Evolutionary conservation across 1,284 basidiomycete genomes (phyloP).

Genomic region (Tilletia indica): DNA sequence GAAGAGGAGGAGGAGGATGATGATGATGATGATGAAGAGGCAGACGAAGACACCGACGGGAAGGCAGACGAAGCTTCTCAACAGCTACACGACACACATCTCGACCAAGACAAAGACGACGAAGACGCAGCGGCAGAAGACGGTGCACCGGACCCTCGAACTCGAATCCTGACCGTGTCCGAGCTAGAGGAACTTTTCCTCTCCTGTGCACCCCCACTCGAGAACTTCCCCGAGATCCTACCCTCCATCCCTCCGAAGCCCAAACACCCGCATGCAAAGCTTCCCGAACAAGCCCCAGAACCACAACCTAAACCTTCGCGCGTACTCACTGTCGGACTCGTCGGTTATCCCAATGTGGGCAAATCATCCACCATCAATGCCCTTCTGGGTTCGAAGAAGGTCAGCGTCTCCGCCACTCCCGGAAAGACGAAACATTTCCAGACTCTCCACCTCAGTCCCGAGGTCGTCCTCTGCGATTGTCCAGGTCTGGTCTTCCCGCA

Average conservation of each 20-base stretch:
- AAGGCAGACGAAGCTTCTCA: constrained; percentile 28
- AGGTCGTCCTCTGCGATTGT: constrained; percentile 93
- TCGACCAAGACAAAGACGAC: constrained; percentile 29
- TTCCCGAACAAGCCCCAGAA: neutral
- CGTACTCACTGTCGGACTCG: constrained; percentile 66
- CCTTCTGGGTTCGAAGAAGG: constrained; percentile 53
- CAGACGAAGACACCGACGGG: constrained; percentile 30
- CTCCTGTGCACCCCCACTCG: constrained; percentile 72
- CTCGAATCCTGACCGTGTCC: constrained; percentile 77
- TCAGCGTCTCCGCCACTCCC: constrained; percentile 53
- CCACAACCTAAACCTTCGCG: neutral
- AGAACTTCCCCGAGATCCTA: constrained; percentile 57
- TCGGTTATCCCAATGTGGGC: constrained; percentile 66
- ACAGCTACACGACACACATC: constrained; percentile 27
- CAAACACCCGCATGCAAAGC: constrained; percentile 7
- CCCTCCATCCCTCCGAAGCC: constrained; percentile 12
- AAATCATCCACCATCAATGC: constrained; percentile 56
- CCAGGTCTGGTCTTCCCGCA: constrained; percentile 98
- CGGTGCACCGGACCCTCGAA: constrained; percentile 46
- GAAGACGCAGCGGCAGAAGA: constrained; percentile 55
- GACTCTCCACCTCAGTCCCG: constrained; percentile 85
- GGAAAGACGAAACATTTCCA: constrained; percentile 99
- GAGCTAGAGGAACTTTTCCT: constrained; percentile 87
- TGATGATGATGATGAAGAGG: constrained; percentile 23
- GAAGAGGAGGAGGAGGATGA: constrained; percentile 35